Evolutionary conservation across 495 filamentous ascomycete genomes (phyloP), one percentile per base, ranked within the genome.

Genomic region (Penicillium waksmanii): DNA sequence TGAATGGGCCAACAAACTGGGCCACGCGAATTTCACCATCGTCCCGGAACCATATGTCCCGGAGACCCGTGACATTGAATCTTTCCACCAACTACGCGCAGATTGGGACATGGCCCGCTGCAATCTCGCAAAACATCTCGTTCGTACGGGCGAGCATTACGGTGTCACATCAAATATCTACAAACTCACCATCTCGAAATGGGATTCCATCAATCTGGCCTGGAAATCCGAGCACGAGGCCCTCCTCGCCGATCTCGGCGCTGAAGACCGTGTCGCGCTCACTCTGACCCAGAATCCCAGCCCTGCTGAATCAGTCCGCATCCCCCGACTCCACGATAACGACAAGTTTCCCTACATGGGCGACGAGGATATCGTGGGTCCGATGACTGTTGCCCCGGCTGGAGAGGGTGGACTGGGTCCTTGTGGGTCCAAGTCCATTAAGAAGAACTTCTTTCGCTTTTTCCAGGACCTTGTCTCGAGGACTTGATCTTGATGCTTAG

Each of bases 21-120:
- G 93, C 13, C 93, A 97, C 68, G 92, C 93, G 46, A 96, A 97
- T 68, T 97, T 93, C 74, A 93, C 84, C 65, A 95, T 97, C 60
- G 77, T 86, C 15, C 93, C 93, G 2, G 87, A 86, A 66, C 93
- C 93, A 0, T 96, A 97, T 64, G 63, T 81, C 11, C 89, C 91
- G 0, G 81, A 87, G 31, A 64, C 64, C 0, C 85, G 76, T 58
- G 81, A 86, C 54, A 61, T 89, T 1, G 78, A 82, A 9, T 80
- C 85, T 10, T 87, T 91, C 58, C 84, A 84, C 15, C 77, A 83
- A 58, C 75, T 97, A 53, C 87, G 89, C 21, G 77, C 82, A 15
- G 86, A 95, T 61, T 96, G 93, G 92, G 87, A 93, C 64, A 73
- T 82, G 11, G 93, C 92, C 8, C 81, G 91, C 40, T 84, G 84